A percentile compares a stretch with the other conserved stretches of the same genome.
Evolutionary conservation across 106 monocot genomes (phyloP).

Genomic region (Agapanthus africanus): DNA sequence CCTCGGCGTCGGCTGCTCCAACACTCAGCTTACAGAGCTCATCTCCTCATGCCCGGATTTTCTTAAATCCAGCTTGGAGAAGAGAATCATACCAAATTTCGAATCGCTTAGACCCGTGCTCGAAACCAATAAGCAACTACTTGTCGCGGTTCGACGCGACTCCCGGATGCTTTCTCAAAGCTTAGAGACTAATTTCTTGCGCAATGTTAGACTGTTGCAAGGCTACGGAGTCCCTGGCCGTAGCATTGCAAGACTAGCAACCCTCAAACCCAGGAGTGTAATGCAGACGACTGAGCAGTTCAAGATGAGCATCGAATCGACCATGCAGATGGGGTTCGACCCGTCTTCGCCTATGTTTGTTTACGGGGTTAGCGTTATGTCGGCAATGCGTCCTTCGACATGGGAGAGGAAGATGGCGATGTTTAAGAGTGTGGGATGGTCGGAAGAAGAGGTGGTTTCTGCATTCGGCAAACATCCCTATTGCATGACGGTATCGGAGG

Average conservation of each 20-base stretch:
- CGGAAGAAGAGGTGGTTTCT: conserved; percentile 9
- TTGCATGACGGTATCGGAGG: conserved; percentile 9
- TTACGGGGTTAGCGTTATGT: conserved; percentile 7
- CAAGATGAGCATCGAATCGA: neutral
- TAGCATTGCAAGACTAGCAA: neutral
- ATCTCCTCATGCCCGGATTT: neutral
- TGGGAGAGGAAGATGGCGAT: conserved; percentile 22
- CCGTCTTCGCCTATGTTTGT: conserved; percentile 11
- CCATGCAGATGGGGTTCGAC: conserved; percentile 13
- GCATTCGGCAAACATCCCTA: conserved; percentile 24
- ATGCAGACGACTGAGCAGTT: neutral
- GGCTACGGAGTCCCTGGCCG: conserved; percentile 1
- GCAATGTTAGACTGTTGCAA: conserved; percentile 13
- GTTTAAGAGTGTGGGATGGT: conserved; percentile 23
- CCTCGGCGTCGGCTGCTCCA: conserved; percentile 13
- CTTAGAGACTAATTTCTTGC: neutral
- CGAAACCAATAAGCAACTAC: neutral
- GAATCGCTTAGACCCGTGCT: conserved; percentile 13
- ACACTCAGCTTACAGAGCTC: neutral
- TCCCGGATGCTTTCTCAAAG: conserved; percentile 3
- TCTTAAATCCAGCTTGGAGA: conserved; percentile 14
- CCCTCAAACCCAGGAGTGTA: neutral
- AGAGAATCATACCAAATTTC: conserved; percentile 1
- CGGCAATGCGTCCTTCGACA: neutral
- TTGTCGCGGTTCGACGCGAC: neutral